Percentiles rank a stretch among this genome's conserved stretches.
phyloP scores from a whole-genome alignment of 2,329 filamentous ascomycete genomes.

The Colletotrichum scovillei region DNA sequence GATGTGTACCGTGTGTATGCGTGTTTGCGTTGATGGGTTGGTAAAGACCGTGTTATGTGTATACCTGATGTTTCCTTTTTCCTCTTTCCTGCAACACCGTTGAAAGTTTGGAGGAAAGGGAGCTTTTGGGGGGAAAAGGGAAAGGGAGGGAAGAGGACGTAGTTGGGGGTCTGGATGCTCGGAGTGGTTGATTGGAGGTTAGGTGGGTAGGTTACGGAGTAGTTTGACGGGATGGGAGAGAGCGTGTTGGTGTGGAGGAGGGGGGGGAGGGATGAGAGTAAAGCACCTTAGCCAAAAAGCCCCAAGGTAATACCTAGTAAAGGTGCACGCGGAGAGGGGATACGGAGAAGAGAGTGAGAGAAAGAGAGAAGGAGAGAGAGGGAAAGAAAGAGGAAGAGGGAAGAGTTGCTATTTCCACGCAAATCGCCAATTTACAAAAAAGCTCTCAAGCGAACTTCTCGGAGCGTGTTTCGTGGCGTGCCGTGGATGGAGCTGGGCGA shows the following conservation, averaged over 20 bases:
- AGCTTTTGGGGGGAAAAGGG: not conserved
- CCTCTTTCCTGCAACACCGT: not conserved
- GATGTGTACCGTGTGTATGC: no score
- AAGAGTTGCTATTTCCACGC: slow-evolving; percentile 10
- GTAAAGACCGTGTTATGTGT: no score
- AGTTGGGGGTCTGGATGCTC: not conserved
- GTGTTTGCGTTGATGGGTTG: no score
- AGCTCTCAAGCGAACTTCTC: not conserved
- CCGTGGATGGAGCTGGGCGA: no score
- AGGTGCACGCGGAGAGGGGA: not conserved
- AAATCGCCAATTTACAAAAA: slow-evolving; percentile 2
- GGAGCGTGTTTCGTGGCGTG: slow-evolving; percentile 23
- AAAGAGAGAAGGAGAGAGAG: not conserved
- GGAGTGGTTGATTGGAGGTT: not conserved
- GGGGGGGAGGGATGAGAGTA: not conserved
- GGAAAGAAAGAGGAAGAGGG: not conserved
- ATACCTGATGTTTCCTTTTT: not conserved
- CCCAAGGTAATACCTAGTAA: not conserved
- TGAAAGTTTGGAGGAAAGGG: not conserved
- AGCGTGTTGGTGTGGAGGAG: not conserved
- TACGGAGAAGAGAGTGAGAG: not conserved
- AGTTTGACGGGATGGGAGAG: not conserved
- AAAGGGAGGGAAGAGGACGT: not conserved
- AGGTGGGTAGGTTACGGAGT: not conserved
- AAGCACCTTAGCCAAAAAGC: not conserved